Evolutionary conservation across 140 eudicot species (phyloP).

Genomic region (Ambrosia hybrid): DNA sequence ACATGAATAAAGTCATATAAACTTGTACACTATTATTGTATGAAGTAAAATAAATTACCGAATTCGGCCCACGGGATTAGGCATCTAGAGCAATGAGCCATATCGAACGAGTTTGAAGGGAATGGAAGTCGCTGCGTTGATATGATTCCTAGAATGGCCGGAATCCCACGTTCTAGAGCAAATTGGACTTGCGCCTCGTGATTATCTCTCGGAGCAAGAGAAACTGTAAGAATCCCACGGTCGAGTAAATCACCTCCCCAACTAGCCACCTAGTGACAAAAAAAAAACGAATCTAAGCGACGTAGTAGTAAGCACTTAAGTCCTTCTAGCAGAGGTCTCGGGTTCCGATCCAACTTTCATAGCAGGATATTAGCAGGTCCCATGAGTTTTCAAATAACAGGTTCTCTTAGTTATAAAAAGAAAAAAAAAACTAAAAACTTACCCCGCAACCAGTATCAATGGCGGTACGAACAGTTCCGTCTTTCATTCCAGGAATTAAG

Average conservation of each 20-base stretch:
- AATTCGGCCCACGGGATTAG: constrained; percentile 94
- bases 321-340: neutral
- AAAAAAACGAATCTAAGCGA: neutral
- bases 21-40: neutral
- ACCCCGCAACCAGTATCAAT: constrained; percentile 99
- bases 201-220: constrained; percentile 93
- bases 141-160: constrained; percentile 84
- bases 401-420: neutral
- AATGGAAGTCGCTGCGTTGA: constrained; percentile 91
- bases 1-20: neutral
- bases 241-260: constrained; percentile 95
- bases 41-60: constrained; percentile 41
- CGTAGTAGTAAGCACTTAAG: too few relatives aligned
- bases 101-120: constrained; percentile 87
- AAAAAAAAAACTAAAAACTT: constrained; percentile 25
- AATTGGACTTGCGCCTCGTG: constrained; percentile 95
- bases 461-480: constrained; percentile 85
- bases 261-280: constrained; percentile 68
- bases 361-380: neutral
- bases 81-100: constrained; percentile 98
- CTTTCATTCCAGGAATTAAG: constrained; percentile 82
- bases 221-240: constrained; percentile 78
- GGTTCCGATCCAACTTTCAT: too few relatives aligned
- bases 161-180: constrained; percentile 93
- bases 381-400: neutral